Conservation (phyloP, 768 basidiomycete species). For the Rhizopogon vulgaris region DNA sequence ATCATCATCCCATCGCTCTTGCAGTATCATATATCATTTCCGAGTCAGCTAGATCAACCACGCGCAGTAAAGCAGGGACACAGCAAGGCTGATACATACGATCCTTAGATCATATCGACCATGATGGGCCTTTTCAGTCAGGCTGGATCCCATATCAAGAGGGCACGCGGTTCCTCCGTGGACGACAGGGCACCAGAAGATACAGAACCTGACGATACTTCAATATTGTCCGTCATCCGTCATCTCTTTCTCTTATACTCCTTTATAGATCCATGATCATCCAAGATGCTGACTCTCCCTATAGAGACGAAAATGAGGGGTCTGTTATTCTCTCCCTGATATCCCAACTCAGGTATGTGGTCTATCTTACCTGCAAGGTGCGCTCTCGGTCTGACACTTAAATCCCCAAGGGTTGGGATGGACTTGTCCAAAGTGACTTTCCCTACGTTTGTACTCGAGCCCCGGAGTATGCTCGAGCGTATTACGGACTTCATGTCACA, state of each 20-base stretch:
- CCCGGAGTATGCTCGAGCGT: slow-evolving; percentile 93
- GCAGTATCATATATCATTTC: neutral
- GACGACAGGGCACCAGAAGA: slow-evolving; percentile 73
- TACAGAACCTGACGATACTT: slow-evolving; percentile 84
- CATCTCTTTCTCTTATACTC: slow-evolving; percentile 15
- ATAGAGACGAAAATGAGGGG: slow-evolving; percentile 88
- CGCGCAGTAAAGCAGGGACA: neutral
- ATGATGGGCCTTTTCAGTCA: slow-evolving; percentile 82
- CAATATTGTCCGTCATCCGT: slow-evolving; percentile 64
- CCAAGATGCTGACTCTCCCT: slow-evolving; percentile 28
- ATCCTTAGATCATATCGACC: slow-evolving; percentile 11
- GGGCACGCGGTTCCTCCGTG: slow-evolving; percentile 62
- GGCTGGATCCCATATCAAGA: slow-evolving; percentile 56
- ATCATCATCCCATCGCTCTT: neutral
- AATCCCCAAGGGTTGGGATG: slow-evolving; percentile 75
- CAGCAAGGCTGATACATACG: neutral
- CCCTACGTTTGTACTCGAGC: slow-evolving; percentile 94
- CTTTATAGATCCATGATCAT: slow-evolving; percentile 24
- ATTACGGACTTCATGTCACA: slow-evolving; percentile 99
- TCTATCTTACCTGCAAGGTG: neutral
- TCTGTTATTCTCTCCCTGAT: slow-evolving; percentile 85
- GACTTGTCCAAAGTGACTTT: slow-evolving; percentile 93
- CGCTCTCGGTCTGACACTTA: neutral
- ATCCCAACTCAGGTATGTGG: slow-evolving; percentile 73
- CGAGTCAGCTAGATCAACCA: neutral